phyloP scores from a whole-genome alignment of 1,139 yeast species.

The Blastobotrys apis region DNA sequence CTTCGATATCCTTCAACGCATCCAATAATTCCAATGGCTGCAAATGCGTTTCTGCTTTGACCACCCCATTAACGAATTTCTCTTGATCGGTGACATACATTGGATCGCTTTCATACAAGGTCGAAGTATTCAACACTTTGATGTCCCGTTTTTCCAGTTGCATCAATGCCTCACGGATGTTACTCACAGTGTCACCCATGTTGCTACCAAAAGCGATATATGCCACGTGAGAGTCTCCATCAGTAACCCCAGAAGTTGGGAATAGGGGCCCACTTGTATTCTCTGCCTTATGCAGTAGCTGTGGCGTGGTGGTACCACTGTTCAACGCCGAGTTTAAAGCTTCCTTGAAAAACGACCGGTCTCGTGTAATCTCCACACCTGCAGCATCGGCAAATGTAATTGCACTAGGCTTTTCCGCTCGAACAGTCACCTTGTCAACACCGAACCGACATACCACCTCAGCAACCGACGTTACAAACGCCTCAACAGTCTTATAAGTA shows the following conservation, averaged over 20 bases:
- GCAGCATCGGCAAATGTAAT: slow-evolving; percentile 84
- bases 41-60: slow-evolving; percentile 53
- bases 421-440: slow-evolving; percentile 47
- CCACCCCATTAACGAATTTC: slow-evolving; percentile 78
- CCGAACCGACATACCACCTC: slow-evolving; percentile 50
- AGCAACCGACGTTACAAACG: slow-evolving; percentile 71
- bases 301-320: slow-evolving; percentile 10
- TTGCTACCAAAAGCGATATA: slow-evolving; percentile 90
- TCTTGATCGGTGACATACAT: slow-evolving; percentile 84
- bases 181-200: slow-evolving; percentile 62
- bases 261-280: slow-evolving; percentile 15
- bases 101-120: slow-evolving; percentile 83
- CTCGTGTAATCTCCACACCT: slow-evolving; percentile 69
- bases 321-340: slow-evolving; percentile 8
- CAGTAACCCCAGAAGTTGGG: slow-evolving; percentile 24
- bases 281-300: not conserved
- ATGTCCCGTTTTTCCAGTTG: slow-evolving; percentile 44
- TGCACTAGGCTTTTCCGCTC: slow-evolving; percentile 83
- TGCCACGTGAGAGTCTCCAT: slow-evolving; percentile 46
- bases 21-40: slow-evolving; percentile 61
- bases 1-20: slow-evolving; percentile 71
- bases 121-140: slow-evolving; percentile 57
- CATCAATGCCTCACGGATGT: slow-evolving; percentile 56
- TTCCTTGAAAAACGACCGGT: slow-evolving; percentile 35
- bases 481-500: slow-evolving; percentile 88